Conservation (phyloP, 257 asterid genomes). For the Henckelia pumila region DNA sequence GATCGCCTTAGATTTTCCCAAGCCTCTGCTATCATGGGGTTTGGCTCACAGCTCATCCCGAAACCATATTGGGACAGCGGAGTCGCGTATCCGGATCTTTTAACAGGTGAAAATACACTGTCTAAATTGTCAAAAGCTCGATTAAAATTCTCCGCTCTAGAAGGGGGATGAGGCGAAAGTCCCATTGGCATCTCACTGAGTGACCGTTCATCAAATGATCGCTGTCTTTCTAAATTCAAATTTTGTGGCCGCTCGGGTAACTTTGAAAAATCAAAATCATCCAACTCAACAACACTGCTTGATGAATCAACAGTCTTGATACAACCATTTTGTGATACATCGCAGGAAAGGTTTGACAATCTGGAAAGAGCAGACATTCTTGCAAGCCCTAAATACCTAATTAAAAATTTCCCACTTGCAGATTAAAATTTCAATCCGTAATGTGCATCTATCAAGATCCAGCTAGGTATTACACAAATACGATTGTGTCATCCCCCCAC, state of each 20-base stretch:
- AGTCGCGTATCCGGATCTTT: constrained; percentile 47
- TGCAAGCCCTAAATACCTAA: constrained; percentile 17
- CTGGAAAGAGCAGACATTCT: constrained; percentile 41
- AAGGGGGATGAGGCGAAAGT: constrained; percentile 53
- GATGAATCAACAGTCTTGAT: constrained; percentile 39
- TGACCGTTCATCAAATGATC: constrained; percentile 54
- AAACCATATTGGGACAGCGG: constrained; percentile 43
- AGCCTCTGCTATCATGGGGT: constrained; percentile 58
- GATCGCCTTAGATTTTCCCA: constrained; percentile 62
- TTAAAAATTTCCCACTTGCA: not conserved
- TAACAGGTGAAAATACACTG: constrained; percentile 37
- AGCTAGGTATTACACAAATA: not conserved
- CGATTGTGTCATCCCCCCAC: not conserved
- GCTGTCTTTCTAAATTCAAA: constrained; percentile 55
- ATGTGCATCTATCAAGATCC: constrained; percentile 26
- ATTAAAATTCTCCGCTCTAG: constrained; percentile 38
- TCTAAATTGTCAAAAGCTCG: constrained; percentile 45
- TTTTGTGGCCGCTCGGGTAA: constrained; percentile 39
- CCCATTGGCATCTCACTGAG: constrained; percentile 40
- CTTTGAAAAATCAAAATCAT: constrained; percentile 50
- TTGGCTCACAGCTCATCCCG: constrained; percentile 36
- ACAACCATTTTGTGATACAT: constrained; percentile 39
- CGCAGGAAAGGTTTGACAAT: constrained; percentile 2
- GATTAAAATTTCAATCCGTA: constrained; percentile 1
- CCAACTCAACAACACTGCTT: constrained; percentile 36